A percentile compares a stretch with the other conserved stretches of the same genome.
Conservation (phyloP, 352 stramenopile genomes). For the Globisporangium abappressorium region DNA sequence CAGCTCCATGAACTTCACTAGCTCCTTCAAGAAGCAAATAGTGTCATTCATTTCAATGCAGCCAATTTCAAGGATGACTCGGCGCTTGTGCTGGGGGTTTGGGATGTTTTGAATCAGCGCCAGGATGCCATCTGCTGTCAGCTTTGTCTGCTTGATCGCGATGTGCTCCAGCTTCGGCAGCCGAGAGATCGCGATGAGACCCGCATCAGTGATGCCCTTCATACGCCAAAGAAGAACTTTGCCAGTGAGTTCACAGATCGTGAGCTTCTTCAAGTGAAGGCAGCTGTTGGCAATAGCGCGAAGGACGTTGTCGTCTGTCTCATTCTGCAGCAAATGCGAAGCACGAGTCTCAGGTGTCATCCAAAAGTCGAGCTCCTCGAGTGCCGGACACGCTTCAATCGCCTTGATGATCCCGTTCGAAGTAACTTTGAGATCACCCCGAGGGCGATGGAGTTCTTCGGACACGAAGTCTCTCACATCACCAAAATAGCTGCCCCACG, state of each 20-base stretch:
- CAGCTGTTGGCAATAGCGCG: background rate
- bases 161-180: background rate
- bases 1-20: background rate
- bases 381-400: background rate
- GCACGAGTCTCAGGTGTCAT: background rate
- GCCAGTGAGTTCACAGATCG: background rate
- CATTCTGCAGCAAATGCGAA: background rate
- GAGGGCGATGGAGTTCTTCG: no score
- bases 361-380: slow-evolving; percentile 5
- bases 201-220: background rate
- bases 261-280: background rate
- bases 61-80: background rate
- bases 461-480: no score
- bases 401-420: background rate
- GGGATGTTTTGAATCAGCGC: background rate
- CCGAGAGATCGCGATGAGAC: background rate
- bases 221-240: background rate
- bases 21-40: background rate
- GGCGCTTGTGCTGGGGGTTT: background rate
- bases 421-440: background rate
- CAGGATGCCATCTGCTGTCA: background rate
- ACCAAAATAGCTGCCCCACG: no score
- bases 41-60: background rate
- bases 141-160: background rate
- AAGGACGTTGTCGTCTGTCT: background rate